phyloP scores from a whole-genome alignment of 306 rosid genomes.

The Cyamopsis tetragonoloba region DNA sequence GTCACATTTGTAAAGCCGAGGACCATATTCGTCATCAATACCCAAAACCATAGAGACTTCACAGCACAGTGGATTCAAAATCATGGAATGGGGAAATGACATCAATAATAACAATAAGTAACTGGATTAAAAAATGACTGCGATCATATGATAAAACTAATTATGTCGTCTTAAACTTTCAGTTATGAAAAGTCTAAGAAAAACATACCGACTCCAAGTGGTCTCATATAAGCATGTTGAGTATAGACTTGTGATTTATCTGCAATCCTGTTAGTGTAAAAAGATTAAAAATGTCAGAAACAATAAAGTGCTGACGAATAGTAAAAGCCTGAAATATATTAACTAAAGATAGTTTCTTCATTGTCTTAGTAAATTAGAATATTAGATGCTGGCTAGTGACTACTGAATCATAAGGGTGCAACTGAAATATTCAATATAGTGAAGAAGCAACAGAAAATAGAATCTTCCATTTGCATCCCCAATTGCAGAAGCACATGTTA shows the following conservation, averaged over 20 bases:
- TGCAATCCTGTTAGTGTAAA: slow-evolving; percentile 70
- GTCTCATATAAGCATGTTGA: slow-evolving; percentile 99
- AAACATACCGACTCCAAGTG: slow-evolving; percentile 90
- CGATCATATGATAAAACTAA: not conserved
- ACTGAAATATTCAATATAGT: not conserved
- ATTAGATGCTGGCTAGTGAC: not conserved
- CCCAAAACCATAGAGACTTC: slow-evolving; percentile 96
- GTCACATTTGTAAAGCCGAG: slow-evolving; percentile 89
- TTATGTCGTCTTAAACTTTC: not conserved
- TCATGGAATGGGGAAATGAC: not conserved
- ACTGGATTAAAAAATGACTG: not conserved
- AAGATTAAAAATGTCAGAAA: slow-evolving; percentile 18
- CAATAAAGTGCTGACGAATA: slow-evolving; percentile 4
- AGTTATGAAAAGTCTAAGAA: slow-evolving; percentile 4
- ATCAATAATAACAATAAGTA: slow-evolving; percentile 20
- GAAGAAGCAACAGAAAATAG: not conserved
- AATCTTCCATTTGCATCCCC: not conserved
- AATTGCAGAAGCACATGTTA: not conserved
- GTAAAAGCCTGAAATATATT: not conserved
- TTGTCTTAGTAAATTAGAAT: not conserved
- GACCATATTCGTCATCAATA: slow-evolving; percentile 85
- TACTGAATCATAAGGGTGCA: not conserved
- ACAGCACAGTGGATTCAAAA: slow-evolving; percentile 22
- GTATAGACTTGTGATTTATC: slow-evolving; percentile 98
- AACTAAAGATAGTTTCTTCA: not conserved